Evolutionary conservation across 192 early-diverging fungal species (phyloP).

Genomic region (Haplosporangium gracile): DNA sequence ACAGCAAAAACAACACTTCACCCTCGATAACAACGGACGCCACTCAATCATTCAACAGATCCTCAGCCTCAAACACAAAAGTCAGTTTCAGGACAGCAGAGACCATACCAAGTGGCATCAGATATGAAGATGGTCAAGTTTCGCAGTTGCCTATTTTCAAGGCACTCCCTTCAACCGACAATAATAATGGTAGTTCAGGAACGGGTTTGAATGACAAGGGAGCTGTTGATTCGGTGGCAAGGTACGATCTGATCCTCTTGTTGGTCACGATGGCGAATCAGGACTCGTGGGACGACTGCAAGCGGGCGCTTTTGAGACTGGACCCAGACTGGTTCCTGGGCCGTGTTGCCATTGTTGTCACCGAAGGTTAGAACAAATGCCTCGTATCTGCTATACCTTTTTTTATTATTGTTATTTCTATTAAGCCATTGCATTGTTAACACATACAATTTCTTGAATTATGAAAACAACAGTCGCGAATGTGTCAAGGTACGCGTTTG

Average conservation of each 20-base stretch:
- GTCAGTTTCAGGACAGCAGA: slow-evolving; percentile 46
- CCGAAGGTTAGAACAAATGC: slow-evolving; percentile 21
- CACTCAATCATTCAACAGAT: not conserved
- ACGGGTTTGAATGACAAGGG: not conserved
- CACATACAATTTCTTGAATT: not conserved
- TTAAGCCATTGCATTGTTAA: not conserved
- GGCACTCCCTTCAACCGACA: not conserved
- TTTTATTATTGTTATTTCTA: not conserved
- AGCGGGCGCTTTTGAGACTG: slow-evolving; percentile 18
- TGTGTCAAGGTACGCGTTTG: slow-evolving; percentile 49
- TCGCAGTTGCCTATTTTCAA: not conserved
- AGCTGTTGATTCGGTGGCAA: slow-evolving; percentile 19
- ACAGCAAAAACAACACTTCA: not conserved
- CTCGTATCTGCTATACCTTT: too few species aligned
- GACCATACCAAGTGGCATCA: slow-evolving; percentile 3
- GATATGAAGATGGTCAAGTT: not conserved
- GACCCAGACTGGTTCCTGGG: slow-evolving; percentile 49
- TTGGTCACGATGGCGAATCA: slow-evolving; percentile 39
- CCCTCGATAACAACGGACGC: not conserved
- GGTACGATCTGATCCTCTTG: slow-evolving; percentile 49
- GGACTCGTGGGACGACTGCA: slow-evolving; percentile 38
- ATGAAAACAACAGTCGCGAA: slow-evolving; percentile 11
- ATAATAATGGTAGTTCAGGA: too few species aligned
- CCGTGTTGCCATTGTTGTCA: slow-evolving; percentile 43
- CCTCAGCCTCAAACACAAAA: slow-evolving; percentile 11